A percentile compares a stretch with the other conserved stretches of the same genome.
These are phyloP conservation scores for Eudorina sp. DNA, from an alignment of 139 green algal species.

Conservation along the genomic window DNA sequence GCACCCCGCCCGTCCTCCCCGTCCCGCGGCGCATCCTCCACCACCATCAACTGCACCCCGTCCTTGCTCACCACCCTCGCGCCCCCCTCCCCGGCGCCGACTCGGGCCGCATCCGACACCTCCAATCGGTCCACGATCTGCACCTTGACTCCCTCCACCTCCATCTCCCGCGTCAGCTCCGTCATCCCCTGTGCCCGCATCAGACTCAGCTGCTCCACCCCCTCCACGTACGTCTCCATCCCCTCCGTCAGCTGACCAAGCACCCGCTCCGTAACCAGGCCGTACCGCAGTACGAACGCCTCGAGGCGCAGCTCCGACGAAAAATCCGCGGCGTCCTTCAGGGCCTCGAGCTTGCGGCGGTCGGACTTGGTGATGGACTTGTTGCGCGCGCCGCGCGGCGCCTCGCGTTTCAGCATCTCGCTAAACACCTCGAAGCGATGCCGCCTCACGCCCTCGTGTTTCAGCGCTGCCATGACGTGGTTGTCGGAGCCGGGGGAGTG, in stretches of 20 bases:
- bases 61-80: neutral
- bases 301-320: constrained; percentile 30
- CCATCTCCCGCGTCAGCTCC: constrained; percentile 39
- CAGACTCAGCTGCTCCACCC: constrained; percentile 55
- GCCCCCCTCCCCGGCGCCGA: too few species aligned
- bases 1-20: neutral
- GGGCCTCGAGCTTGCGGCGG: constrained; percentile 32
- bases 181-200: constrained; percentile 52
- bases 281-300: constrained; percentile 42
- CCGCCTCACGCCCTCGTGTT: constrained; percentile 27
- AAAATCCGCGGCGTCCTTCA: constrained; percentile 19
- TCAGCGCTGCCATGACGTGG: constrained; percentile 51
- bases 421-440: constrained; percentile 20
- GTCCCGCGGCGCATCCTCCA: neutral
- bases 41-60: neutral
- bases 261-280: neutral
- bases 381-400: neutral
- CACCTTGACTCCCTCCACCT: constrained; percentile 42
- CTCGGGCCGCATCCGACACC: constrained; percentile 17
- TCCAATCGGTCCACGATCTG: constrained; percentile 47
- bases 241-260: constrained; percentile 49
- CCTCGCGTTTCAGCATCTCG: constrained; percentile 39
- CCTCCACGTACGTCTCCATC: constrained; percentile 54
- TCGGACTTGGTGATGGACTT: constrained; percentile 15
- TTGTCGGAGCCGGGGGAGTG: constrained; percentile 54